These are phyloP conservation scores for Pachysandra terminalis DNA, from an alignment of 164 flowering plant species.

Conservation along the genomic window DNA sequence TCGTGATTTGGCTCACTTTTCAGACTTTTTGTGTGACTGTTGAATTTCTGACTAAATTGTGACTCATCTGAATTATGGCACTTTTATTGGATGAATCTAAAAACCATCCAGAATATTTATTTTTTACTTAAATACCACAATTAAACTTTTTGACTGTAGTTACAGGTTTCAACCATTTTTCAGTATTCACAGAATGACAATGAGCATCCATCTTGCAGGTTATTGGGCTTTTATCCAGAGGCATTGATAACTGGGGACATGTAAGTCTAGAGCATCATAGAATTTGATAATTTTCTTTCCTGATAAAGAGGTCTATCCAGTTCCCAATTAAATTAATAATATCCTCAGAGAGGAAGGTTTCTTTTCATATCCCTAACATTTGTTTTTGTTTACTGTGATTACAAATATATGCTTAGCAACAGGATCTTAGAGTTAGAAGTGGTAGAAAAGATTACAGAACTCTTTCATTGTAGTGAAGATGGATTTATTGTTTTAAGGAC, in stretches of 20 bases:
- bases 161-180: too few species aligned
- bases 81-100: background rate
- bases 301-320: background rate
- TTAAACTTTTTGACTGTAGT: too few species aligned
- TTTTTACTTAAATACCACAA: too few species aligned
- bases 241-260: constrained; percentile 96
- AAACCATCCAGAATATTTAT: background rate
- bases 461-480: too few species aligned
- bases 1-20: background rate
- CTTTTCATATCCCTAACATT: background rate
- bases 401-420: background rate
- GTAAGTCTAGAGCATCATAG: constrained; percentile 42
- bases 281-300: background rate
- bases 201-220: constrained; percentile 39
- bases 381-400: background rate
- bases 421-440: background rate
- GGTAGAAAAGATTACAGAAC: background rate
- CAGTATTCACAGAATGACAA: background rate
- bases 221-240: constrained; percentile 57
- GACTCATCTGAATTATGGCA: background rate
- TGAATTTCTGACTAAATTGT: background rate
- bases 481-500: too few species aligned
- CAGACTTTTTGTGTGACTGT: background rate
- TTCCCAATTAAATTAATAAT: background rate
- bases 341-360: background rate